phyloP scores from a whole-genome alignment of 768 basidiomycete genomes.

The Agaricus subrufescens region DNA sequence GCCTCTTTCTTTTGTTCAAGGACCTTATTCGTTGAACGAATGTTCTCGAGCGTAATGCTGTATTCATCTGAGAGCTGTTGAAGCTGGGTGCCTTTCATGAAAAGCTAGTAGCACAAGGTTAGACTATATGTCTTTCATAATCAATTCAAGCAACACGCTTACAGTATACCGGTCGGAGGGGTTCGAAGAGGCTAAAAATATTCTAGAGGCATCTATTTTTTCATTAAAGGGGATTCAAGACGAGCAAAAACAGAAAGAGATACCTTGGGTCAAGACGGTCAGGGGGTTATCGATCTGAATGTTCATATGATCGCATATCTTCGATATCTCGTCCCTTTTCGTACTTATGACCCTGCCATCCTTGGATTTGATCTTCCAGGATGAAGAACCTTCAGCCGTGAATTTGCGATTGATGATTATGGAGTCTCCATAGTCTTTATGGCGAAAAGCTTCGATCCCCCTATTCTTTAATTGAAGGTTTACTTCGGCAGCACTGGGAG shows the following conservation, averaged over 20 bases:
- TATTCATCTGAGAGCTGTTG: conserved; percentile 87
- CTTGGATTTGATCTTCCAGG: conserved; percentile 79
- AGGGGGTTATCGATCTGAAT: conserved; percentile 96
- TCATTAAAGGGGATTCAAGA: neutral
- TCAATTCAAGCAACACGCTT: conserved; percentile 13
- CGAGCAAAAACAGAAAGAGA: neutral
- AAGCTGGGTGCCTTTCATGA: conserved; percentile 90
- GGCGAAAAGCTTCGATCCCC: conserved; percentile 86
- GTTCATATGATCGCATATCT: conserved; percentile 93
- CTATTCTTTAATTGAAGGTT: conserved; percentile 83
- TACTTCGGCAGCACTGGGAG: conserved; percentile 61
- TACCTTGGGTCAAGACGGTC: conserved; percentile 88
- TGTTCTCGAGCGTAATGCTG: conserved; percentile 67
- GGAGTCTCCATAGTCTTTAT: conserved; percentile 77
- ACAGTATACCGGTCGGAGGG: conserved; percentile 89
- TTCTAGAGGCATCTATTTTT: conserved; percentile 55
- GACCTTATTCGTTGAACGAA: conserved; percentile 60
- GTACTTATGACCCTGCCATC: conserved; percentile 63
- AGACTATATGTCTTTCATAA: neutral
- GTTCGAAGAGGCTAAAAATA: conserved; percentile 82
- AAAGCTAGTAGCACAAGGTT: conserved; percentile 56
- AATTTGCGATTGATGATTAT: conserved; percentile 84
- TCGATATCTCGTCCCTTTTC: conserved; percentile 80
- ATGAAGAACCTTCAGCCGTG: conserved; percentile 65
- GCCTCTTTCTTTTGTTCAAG: conserved; percentile 70